Evolutionary conservation across 345 rosid genomes (phyloP), one percentile per base, ranked within the genome.

Genomic region (Salix caprea): DNA sequence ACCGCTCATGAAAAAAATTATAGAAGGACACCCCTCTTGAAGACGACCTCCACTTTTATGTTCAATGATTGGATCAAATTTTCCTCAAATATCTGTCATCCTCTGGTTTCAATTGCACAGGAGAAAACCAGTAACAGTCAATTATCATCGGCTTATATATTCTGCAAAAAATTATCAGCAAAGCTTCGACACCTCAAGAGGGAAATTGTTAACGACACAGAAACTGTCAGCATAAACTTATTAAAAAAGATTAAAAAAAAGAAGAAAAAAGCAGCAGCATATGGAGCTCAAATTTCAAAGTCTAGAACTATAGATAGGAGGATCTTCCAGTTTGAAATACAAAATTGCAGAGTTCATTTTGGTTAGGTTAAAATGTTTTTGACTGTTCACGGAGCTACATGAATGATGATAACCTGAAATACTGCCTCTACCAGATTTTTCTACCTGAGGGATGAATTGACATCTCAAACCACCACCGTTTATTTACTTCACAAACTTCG

Each of bases 401-500:
- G 50, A n/a, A 39, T 39, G 26, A 46, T 32, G 4, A 74, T 32
- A 48, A 23, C 78, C 26, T 32, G 19, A 23, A 36, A 26, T 28
- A 37, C 34, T 11, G 34, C 24, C 23, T 2, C 12, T n/a, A 34
- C 7, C 52, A 5, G 52, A 61, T 65, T 13, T 10, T 52, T 23
- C 76, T 18, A 19, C 70, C 36, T 13, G 21, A 34, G n/a, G 15
- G 65, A 11, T 24, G 24, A 2, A 23, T 58, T 10, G 76, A 5
- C 37, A 23, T 44, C 44, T 4, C 56, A 58, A n/a, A 58, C 48
- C 52, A 58, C 71, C 54, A 26, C 21, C 10, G 54, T n/a, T 23
- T 32, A 44, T 79, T 58, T 67, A 61, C 65, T 80, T 91, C 91
- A 95, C 84, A 95, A 87, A 89, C 91, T 87, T 78, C 86, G 83